Percentiles rank a stretch among this genome's conserved stretches.
These are phyloP conservation scores for Craterostigma plantagineum DNA, from an alignment of 257 asterid genomes.

Conservation along the genomic window DNA sequence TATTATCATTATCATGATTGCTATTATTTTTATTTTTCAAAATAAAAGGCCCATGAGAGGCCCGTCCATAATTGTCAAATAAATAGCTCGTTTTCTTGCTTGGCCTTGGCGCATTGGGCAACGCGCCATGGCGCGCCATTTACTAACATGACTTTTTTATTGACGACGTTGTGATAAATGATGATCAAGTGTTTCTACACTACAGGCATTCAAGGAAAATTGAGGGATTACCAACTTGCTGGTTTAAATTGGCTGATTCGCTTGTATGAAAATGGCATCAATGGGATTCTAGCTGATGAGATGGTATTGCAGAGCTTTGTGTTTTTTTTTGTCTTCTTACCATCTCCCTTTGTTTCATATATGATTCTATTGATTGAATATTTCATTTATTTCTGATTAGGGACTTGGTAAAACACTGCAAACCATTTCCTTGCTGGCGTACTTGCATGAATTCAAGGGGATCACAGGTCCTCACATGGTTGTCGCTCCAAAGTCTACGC, in stretches of 20 bases:
- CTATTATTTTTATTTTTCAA: no score
- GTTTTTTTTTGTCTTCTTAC: background rate
- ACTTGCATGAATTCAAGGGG: conserved; percentile 86
- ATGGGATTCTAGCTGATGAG: conserved; percentile 97
- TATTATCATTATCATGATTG: no score
- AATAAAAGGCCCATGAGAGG: no score
- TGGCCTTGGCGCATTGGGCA: no score
- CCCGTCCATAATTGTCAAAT: no score
- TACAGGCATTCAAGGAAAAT: conserved; percentile 94
- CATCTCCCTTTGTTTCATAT: background rate
- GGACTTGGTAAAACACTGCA: conserved; percentile 97
- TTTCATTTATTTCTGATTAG: conserved; percentile 16
- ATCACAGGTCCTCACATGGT: conserved; percentile 99
- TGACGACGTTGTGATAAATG: no score
- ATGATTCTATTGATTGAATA: conserved; percentile 2
- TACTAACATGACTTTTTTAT: background rate
- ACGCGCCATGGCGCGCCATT: conserved; percentile 2
- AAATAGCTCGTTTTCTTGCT: no score
- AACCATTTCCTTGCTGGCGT: conserved; percentile 91
- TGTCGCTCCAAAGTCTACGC: conserved; percentile 96
- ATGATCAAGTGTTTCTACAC: background rate
- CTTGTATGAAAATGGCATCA: conserved; percentile 90
- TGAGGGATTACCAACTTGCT: conserved; percentile 99
- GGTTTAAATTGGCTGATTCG: conserved; percentile 93
- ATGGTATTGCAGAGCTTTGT: conserved; percentile 43